phyloP scores from a whole-genome alignment of 345 rosid genomes.

The Rhizophora apiculata region DNA sequence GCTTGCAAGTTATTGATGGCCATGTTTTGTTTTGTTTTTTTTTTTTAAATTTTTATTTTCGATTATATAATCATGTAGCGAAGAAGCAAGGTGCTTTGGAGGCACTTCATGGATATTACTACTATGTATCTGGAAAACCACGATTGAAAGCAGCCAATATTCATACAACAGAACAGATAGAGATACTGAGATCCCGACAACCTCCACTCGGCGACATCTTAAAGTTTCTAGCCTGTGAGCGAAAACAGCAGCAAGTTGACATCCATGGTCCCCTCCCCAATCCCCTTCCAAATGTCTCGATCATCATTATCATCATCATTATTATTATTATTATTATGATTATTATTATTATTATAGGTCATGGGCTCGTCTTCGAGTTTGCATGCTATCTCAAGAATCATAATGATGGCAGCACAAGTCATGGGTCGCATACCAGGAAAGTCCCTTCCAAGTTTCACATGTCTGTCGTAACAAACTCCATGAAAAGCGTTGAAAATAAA shows the following conservation, averaged over 20 bases:
- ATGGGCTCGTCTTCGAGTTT: constrained; percentile 9
- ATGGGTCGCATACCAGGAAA: constrained; percentile 9
- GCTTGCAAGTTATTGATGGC: too few relatives aligned
- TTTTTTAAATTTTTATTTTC: too few relatives aligned
- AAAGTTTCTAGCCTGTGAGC: not conserved
- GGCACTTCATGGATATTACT: too few relatives aligned
- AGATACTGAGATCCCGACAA: constrained; percentile 10
- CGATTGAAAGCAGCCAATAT: too few relatives aligned
- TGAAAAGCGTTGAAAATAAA: too few relatives aligned
- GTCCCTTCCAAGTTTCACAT: constrained; percentile 7
- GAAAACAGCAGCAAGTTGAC: constrained; percentile 9
- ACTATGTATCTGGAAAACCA: too few relatives aligned
- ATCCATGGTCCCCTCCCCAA: constrained; percentile 6
- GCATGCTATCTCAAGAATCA: constrained; percentile 13
- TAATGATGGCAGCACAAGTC: not conserved
- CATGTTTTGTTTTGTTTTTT: too few relatives aligned
- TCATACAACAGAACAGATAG: not conserved
- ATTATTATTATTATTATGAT: too few relatives aligned
- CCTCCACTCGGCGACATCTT: constrained; percentile 7
- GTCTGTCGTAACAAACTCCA: not conserved
- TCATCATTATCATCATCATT: not conserved
- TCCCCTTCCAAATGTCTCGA: not conserved
- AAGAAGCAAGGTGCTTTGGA: too few relatives aligned
- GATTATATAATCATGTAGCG: too few relatives aligned
- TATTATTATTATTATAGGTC: constrained; percentile 1